Evolutionary conservation across 768 basidiomycete species (phyloP).

Genomic region (Suillus clintonianus): DNA sequence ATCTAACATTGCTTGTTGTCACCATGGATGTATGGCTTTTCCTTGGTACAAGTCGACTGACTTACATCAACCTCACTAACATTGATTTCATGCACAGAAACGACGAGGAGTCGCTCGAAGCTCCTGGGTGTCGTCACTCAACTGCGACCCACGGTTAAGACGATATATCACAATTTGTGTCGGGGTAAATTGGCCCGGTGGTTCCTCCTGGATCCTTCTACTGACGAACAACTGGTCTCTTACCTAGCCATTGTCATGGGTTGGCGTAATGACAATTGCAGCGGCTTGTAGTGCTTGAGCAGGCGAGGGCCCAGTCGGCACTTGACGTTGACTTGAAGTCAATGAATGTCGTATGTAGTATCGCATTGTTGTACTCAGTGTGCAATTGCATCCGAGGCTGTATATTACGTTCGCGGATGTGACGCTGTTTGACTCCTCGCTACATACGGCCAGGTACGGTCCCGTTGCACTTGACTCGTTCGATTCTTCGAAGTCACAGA

Average conservation of each 20-base stretch:
- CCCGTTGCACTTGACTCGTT: background rate
- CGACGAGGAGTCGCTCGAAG: background rate
- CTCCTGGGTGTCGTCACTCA: background rate
- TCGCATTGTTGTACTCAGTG: background rate
- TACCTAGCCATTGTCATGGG: background rate
- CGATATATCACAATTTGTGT: background rate
- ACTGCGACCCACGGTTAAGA: background rate
- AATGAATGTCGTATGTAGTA: background rate
- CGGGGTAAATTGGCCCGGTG: background rate
- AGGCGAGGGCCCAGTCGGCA: background rate
- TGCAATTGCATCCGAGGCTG: background rate
- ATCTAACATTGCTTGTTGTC: background rate
- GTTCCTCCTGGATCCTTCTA: background rate
- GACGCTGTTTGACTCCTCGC: background rate
- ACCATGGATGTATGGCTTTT: background rate
- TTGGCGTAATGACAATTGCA: background rate
- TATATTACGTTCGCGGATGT: background rate
- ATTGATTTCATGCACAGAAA: background rate
- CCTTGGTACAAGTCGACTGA: background rate
- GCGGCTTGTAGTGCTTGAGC: too few relatives aligned
- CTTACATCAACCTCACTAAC: background rate
- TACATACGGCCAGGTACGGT: background rate
- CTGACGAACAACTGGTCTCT: background rate
- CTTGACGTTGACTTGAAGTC: background rate
- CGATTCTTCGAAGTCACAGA: background rate